phyloP scores from a whole-genome alignment of 305 asterid genomes.

The Solanum chacoense region DNA sequence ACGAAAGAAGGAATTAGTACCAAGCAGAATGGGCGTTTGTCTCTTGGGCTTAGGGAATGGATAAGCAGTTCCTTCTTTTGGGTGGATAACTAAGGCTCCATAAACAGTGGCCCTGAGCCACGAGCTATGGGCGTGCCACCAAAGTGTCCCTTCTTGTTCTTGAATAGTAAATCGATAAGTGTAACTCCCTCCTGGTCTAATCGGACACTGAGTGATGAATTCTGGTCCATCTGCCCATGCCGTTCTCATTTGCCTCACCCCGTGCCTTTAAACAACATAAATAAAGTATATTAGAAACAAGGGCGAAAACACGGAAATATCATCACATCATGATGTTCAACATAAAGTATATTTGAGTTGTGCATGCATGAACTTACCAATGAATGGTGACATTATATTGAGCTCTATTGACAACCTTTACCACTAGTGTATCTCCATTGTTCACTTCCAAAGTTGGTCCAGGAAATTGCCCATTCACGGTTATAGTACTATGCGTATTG shows the following conservation, averaged over 20 bases:
- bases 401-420: conserved; percentile 53
- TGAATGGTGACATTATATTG: conserved; percentile 63
- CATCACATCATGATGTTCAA: neutral
- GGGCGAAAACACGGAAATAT: neutral
- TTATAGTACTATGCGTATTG: conserved; percentile 43
- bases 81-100: conserved; percentile 56
- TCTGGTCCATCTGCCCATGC: conserved; percentile 86
- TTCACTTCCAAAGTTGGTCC: conserved; percentile 66
- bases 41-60: conserved; percentile 59
- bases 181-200: conserved; percentile 55
- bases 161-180: conserved; percentile 56
- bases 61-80: conserved; percentile 38
- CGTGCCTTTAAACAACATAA: conserved; percentile 39
- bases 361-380: conserved; percentile 32
- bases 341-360: neutral
- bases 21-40: conserved; percentile 51
- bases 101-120: conserved; percentile 78
- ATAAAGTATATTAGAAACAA: neutral
- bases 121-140: conserved; percentile 90
- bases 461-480: conserved; percentile 64
- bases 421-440: conserved; percentile 58
- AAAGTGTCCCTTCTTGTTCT: conserved; percentile 68
- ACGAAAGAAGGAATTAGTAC: conserved; percentile 13
- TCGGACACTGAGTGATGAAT: conserved; percentile 69
- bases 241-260: conserved; percentile 55